phyloP scores from a whole-genome alignment of 805 yeast species.

The Cyberlindnera suaveolens region DNA sequence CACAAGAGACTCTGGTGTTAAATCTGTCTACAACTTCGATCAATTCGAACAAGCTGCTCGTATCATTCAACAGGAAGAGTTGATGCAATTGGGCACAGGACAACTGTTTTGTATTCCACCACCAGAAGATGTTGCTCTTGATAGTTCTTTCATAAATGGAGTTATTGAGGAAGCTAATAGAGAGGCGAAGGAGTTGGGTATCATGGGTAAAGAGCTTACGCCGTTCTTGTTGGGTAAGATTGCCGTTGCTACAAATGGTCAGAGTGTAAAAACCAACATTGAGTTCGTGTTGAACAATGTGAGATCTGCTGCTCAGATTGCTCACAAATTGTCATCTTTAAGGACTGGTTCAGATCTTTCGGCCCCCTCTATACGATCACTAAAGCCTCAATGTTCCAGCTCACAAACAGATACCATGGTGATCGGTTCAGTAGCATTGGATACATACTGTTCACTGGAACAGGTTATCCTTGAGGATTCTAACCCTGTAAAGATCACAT shows the following conservation, averaged over 20 bases:
- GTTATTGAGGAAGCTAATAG: conserved; percentile 53
- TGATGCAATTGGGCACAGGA: conserved; percentile 57
- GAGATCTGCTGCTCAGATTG: conserved; percentile 58
- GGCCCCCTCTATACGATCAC: neutral
- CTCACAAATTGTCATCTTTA: conserved; percentile 29
- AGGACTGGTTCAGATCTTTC: neutral
- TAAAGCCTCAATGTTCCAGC: neutral
- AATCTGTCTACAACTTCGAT: conserved; percentile 61
- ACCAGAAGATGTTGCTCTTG: conserved; percentile 56
- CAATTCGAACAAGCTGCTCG: conserved; percentile 54
- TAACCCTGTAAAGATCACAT: conserved; percentile 55
- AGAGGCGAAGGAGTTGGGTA: conserved; percentile 46
- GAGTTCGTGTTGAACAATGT: conserved; percentile 78
- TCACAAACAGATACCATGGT: conserved; percentile 33
- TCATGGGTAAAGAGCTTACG: conserved; percentile 70
- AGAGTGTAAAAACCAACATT: conserved; percentile 62
- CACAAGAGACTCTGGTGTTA: conserved; percentile 66
- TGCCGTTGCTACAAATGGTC: conserved; percentile 63
- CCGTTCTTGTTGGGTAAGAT: conserved; percentile 68
- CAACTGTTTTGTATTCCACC: conserved; percentile 80
- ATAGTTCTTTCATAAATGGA: conserved; percentile 41
- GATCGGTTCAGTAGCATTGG: conserved; percentile 75
- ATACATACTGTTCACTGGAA: conserved; percentile 50
- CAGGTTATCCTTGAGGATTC: conserved; percentile 47
- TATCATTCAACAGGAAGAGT: conserved; percentile 42